A percentile compares a stretch with the other conserved stretches of the same genome.
phyloP scores from a whole-genome alignment of 164 flowering plant species.

The Nymphaea colorata region DNA sequence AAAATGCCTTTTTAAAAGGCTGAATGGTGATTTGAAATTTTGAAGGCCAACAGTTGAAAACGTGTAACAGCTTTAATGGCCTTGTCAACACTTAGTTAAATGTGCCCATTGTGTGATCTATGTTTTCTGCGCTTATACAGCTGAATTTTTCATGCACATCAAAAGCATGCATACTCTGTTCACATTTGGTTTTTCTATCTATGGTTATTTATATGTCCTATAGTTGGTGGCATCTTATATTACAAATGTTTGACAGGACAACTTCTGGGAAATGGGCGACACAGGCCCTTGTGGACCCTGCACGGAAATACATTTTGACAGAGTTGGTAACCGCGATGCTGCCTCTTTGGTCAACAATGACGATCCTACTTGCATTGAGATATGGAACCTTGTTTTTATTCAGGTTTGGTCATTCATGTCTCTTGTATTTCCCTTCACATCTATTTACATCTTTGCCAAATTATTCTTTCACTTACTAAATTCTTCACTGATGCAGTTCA shows the following conservation, averaged over 20 bases:
- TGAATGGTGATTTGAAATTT: no score
- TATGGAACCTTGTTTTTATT: constrained; percentile 96
- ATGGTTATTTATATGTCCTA: neutral
- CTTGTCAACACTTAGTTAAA: no score
- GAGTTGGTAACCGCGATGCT: constrained; percentile 83
- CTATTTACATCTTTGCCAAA: neutral
- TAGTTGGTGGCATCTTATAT: neutral
- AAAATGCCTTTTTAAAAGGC: no score
- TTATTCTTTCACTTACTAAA: neutral
- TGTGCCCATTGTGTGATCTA: no score
- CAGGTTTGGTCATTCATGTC: constrained; percentile 37
- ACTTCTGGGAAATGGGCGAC: constrained; percentile 99
- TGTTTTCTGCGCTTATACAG: no score
- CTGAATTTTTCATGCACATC: no score
- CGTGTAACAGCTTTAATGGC: no score
- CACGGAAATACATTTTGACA: constrained; percentile 93
- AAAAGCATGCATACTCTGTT: no score
- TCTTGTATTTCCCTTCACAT: neutral
- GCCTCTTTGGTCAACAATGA: constrained; percentile 81
- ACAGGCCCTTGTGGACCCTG: constrained; percentile 99
- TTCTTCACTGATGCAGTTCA: constrained; percentile 39
- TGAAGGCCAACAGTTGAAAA: no score
- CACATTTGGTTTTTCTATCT: no score
- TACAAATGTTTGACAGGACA: constrained; percentile 38
- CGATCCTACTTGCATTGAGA: constrained; percentile 97